These are phyloP conservation scores for Penicillium antarcticum DNA, from an alignment of 495 filamentous ascomycete species.

Conservation along the genomic window DNA sequence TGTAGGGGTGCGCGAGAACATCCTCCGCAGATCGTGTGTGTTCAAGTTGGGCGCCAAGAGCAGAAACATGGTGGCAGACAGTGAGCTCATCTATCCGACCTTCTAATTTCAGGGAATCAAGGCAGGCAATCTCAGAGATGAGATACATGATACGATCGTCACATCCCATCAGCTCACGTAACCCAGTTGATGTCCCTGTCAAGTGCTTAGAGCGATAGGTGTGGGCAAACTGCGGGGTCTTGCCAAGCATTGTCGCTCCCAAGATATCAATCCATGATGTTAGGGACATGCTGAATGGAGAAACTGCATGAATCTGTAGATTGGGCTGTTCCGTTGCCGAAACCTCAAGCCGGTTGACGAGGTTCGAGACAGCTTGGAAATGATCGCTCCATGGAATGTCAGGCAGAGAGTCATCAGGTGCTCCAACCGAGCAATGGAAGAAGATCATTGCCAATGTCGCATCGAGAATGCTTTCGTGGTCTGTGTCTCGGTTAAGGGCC, in stretches of 20 bases:
- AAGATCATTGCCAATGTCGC: slow-evolving; percentile 95
- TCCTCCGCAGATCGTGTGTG: no score
- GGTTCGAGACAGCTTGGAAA: slow-evolving; percentile 82
- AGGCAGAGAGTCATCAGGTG: slow-evolving; percentile 78
- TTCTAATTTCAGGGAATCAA: slow-evolving; percentile 82
- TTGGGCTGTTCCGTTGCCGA: no score
- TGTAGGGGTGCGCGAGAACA: no score
- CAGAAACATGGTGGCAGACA: slow-evolving; percentile 78
- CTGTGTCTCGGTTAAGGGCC: slow-evolving; percentile 71
- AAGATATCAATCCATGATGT: slow-evolving; percentile 97
- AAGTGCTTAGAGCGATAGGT: slow-evolving; percentile 90
- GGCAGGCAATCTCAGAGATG: slow-evolving; percentile 94
- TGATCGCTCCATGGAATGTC: slow-evolving; percentile 97
- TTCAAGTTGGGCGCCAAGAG: no score
- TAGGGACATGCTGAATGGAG: slow-evolving; percentile 92
- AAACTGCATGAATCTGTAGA: no score
- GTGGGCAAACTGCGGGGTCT: slow-evolving; percentile 82
- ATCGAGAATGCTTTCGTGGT: slow-evolving; percentile 88
- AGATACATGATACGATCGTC: slow-evolving; percentile 98
- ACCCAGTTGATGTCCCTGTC: slow-evolving; percentile 63
- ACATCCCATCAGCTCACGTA: slow-evolving; percentile 95
- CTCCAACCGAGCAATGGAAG: slow-evolving; percentile 91
- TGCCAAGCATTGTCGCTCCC: slow-evolving; percentile 86
- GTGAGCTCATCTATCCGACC: slow-evolving; percentile 74
- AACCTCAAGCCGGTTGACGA: slow-evolving; percentile 84